phyloP scores from a whole-genome alignment of 257 asterid genomes.

The Pogostemon cablin region DNA sequence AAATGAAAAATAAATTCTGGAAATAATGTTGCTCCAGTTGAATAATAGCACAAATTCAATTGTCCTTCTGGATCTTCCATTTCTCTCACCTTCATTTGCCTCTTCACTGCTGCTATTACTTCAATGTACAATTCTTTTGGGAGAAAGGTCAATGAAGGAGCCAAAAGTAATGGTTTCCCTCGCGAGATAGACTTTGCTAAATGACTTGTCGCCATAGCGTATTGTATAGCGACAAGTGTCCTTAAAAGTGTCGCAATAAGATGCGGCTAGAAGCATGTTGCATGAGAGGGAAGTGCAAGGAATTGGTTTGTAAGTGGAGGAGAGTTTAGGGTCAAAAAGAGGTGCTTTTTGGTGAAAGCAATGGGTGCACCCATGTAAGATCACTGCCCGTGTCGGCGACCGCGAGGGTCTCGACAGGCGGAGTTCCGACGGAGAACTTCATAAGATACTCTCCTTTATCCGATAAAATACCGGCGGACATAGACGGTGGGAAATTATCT shows the following conservation, averaged over 20 bases:
- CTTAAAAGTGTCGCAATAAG: not conserved
- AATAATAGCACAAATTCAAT: slow-evolving; percentile 32
- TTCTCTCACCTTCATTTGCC: slow-evolving; percentile 27
- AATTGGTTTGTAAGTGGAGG: slow-evolving; percentile 38
- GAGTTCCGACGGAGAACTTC: slow-evolving; percentile 58
- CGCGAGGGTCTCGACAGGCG: slow-evolving; percentile 47
- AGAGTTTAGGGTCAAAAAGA: slow-evolving; percentile 40
- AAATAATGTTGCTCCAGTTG: not conserved
- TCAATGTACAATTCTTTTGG: slow-evolving; percentile 23
- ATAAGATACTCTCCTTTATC: slow-evolving; percentile 58
- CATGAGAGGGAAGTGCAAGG: slow-evolving; percentile 19
- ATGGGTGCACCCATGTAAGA: slow-evolving; percentile 44
- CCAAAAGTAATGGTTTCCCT: slow-evolving; percentile 41
- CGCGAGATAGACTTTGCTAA: slow-evolving; percentile 30
- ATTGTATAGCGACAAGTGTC: slow-evolving; percentile 18
- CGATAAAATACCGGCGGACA: slow-evolving; percentile 28
- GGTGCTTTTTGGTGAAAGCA: slow-evolving; percentile 50
- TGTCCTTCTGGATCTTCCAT: slow-evolving; percentile 27
- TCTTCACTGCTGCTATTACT: slow-evolving; percentile 22
- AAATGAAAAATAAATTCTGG: slow-evolving; percentile 38
- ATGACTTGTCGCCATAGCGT: slow-evolving; percentile 33
- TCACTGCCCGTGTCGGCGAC: slow-evolving; percentile 63
- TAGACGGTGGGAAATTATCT: not conserved
- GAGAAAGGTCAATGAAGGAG: slow-evolving; percentile 28
- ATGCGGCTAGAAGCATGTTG: not conserved